A percentile compares a stretch with the other conserved stretches of the same genome.
phyloP scores from a whole-genome alignment of 495 filamentous ascomycete species.

The Trichoderma reesei region DNA sequence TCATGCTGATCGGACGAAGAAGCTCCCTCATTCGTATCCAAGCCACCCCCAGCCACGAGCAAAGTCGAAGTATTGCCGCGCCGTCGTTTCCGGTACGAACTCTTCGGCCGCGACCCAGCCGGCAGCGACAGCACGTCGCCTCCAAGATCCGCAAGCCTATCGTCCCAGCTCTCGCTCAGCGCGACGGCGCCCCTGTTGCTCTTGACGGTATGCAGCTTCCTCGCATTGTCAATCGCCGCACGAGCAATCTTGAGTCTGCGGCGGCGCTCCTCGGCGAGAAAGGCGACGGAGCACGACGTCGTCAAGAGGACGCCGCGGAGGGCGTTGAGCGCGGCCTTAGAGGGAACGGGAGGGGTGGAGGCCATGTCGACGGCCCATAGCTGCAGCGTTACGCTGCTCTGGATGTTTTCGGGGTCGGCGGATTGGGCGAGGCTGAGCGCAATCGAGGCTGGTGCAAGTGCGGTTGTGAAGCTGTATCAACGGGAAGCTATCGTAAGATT shows the following conservation, averaged over 20 bases:
- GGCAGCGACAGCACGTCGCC: not conserved
- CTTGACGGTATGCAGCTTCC: constrained; percentile 10
- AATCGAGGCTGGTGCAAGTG: not conserved
- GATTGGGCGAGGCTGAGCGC: not conserved
- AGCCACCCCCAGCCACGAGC: not conserved
- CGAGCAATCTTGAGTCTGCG: constrained; percentile 37
- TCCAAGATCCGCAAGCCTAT: not conserved
- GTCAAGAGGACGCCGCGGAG: constrained; percentile 43
- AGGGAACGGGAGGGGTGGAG: constrained; percentile 37
- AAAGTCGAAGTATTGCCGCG: not conserved
- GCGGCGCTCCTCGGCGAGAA: constrained; percentile 45
- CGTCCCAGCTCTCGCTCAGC: constrained; percentile 3
- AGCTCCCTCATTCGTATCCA: too few species aligned
- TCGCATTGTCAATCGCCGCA: constrained; percentile 34
- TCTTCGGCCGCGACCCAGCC: not conserved
- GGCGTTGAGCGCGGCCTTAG: constrained; percentile 43
- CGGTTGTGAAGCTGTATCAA: not conserved
- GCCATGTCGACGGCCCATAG: constrained; percentile 15
- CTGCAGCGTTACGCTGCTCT: not conserved
- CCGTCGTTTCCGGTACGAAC: not conserved
- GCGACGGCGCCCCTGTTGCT: not conserved
- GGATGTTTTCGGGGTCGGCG: not conserved
- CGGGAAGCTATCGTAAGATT: constrained; percentile 5
- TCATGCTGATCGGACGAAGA: not conserved
- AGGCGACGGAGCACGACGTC: constrained; percentile 42